These are phyloP conservation scores for Xylariaceae sp. DNA, from an alignment of 2,329 filamentous ascomycete species.

Conservation along the genomic window DNA sequence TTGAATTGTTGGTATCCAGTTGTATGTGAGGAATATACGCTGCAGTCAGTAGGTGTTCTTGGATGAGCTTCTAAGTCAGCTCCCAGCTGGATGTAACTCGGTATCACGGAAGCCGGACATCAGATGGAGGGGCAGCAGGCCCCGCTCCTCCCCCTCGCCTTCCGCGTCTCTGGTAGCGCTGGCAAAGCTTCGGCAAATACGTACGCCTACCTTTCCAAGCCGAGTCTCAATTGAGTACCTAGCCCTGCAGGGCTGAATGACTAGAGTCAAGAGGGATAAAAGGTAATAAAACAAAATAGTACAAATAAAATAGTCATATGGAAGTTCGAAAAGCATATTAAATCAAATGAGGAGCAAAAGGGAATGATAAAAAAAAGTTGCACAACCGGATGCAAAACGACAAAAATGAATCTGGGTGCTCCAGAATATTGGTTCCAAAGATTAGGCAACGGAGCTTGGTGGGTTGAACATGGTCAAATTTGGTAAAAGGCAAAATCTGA, in stretches of 20 bases:
- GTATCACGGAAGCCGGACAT: not conserved
- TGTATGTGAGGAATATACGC: too few species aligned
- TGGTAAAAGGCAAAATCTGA: conserved; percentile 32
- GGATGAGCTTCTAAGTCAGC: too few species aligned
- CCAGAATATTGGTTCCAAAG: conserved; percentile 29
- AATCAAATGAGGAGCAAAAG: conserved; percentile 2
- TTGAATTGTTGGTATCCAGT: too few species aligned
- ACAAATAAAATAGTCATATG: not conserved
- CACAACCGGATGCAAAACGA: conserved; percentile 5
- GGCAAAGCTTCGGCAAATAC: too few species aligned
- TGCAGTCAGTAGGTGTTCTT: too few species aligned
- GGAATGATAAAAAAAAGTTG: conserved; percentile 8
- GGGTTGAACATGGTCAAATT: conserved; percentile 29
- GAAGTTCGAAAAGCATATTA: too few species aligned
- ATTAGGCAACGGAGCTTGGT: conserved; percentile 30
- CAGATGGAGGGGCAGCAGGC: conserved; percentile 1
- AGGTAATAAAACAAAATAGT: not conserved
- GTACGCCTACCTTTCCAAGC: too few species aligned
- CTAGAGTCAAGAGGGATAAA: too few species aligned
- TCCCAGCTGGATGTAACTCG: not conserved
- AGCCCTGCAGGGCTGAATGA: too few species aligned
- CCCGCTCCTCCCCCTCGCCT: too few species aligned
- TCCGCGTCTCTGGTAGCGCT: too few species aligned
- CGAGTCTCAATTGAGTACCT: too few species aligned
- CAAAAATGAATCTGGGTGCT: conserved; percentile 29